Base-by-base conservation (phyloP, 805 yeast species). In the Saturnispora quitensis region DNA sequence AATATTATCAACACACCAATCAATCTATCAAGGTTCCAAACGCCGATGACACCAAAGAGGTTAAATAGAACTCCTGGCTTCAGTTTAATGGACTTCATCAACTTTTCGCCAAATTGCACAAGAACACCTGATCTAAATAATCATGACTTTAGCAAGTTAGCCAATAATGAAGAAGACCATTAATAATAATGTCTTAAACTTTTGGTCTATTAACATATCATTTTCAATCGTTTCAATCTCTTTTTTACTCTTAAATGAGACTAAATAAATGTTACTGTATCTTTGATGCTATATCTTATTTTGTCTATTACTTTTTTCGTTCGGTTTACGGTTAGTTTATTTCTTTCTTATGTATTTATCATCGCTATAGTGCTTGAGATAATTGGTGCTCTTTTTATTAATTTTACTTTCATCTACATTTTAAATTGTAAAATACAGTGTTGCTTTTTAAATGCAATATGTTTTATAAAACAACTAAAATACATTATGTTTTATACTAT, bases 41-140 rank as follows among this genome's bases (percentile, higher is more conserved):
- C 74, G 13, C 72, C 73, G 33, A 62, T 58, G 28, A 58, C 64
- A 3, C 68, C 70, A 17, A 33, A 50, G 52, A 45, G 47, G 50
- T 66, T 76, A 8, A 60, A 59, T 36, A 66, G 68, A 56, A 84
- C 86, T 0, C 84, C 84, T 1, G 85, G 84, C 2, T 86, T 87
- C 69, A 86, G 87, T 65, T 80, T 87, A 82, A 82, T 80, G 62
- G 96, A 87, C 63, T 87, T 86, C 63, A 84, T 88, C 38, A 84
- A 87, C 62, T 82, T 83, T 62, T 81, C 90, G 1, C 93, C 93
- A 3, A 80, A 86, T 9, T 86, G 86, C 24, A 52, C 62, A 6
- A 62, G 69, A 43, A 71, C 75, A 0, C 75, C 75, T 3, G 51
- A 48, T 22, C 43, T 48, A 20, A 27, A 18, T 5, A 34, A 25